These are phyloP conservation scores for Piromyces sp. DNA, from an alignment of 192 early-diverging fungal species.

Conservation along the genomic window DNA sequence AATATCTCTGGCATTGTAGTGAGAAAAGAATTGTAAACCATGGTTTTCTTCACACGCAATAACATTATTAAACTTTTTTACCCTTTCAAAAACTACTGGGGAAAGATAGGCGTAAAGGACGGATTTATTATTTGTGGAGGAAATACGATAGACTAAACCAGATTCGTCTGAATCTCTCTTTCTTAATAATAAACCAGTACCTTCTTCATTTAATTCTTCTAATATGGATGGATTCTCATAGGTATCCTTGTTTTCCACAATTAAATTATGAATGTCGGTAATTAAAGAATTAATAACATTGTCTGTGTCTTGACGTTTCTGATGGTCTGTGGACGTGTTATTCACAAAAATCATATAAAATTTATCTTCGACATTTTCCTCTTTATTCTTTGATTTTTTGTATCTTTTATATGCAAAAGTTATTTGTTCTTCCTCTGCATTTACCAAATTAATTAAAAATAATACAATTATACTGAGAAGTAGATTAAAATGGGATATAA, in stretches of 20 bases:
- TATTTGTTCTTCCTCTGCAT: too few species aligned
- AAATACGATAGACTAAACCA: background rate
- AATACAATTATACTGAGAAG: too few species aligned
- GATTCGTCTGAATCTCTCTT: background rate
- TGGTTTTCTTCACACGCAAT: background rate
- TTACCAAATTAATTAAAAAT: too few species aligned
- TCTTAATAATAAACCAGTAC: background rate
- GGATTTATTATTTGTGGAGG: background rate
- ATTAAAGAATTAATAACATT: background rate
- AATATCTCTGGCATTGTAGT: background rate
- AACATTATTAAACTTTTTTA: background rate
- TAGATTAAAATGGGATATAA: too few species aligned
- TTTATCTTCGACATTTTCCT: background rate
- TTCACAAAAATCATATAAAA: background rate
- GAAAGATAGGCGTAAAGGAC: background rate
- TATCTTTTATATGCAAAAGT: background rate
- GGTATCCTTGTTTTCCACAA: background rate
- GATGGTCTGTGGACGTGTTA: background rate
- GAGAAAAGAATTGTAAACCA: background rate
- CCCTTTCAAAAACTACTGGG: background rate
- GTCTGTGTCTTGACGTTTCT: background rate
- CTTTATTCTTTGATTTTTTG: background rate
- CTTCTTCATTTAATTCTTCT: background rate
- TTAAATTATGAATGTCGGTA: background rate
- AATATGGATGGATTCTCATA: background rate